Evolutionary conservation across 139 green algal genomes (phyloP).

Genomic region (Coelastrella sp.): DNA sequence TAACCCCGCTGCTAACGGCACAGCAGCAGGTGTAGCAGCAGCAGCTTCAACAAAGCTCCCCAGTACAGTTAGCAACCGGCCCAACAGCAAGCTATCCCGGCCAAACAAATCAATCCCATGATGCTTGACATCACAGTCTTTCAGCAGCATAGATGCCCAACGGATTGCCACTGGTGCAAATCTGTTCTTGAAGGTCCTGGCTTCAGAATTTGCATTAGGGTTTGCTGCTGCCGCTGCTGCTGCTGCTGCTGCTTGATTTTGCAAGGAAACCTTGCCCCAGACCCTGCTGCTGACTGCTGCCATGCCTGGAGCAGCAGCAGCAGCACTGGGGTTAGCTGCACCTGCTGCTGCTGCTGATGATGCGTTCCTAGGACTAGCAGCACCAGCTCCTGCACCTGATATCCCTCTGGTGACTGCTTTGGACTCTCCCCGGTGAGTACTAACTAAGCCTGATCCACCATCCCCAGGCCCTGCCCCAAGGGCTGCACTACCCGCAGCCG

Average conservation of each 20-base stretch:
- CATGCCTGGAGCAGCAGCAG: not conserved
- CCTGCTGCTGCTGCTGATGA: not conserved
- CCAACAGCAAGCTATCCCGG: constrained; percentile 76
- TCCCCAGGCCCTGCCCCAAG: too few species aligned
- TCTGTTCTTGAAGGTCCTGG: constrained; percentile 42
- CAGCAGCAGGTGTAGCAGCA: constrained; percentile 44
- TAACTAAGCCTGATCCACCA: too few species aligned
- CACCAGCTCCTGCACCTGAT: not conserved
- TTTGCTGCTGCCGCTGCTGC: not conserved
- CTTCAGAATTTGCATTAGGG: not conserved
- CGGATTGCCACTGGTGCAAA: constrained; percentile 72
- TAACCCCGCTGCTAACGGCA: constrained; percentile 66
- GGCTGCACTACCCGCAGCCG: too few species aligned
- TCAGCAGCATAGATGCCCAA: constrained; percentile 77
- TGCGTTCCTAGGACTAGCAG: not conserved
- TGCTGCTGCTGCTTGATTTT: constrained; percentile 29
- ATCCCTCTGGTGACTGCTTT: too few species aligned
- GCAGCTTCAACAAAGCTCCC: constrained; percentile 61
- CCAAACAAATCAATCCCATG: constrained; percentile 90
- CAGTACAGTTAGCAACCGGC: constrained; percentile 75
- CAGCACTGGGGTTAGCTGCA: not conserved
- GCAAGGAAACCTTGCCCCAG: constrained; percentile 30
- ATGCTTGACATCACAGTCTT: constrained; percentile 44
- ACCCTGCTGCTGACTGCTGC: constrained; percentile 45
- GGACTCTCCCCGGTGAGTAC: too few species aligned